These are phyloP conservation scores for Metschnikowia continentalis DNA, from an alignment of 805 yeast species.

Conservation along the genomic window DNA sequence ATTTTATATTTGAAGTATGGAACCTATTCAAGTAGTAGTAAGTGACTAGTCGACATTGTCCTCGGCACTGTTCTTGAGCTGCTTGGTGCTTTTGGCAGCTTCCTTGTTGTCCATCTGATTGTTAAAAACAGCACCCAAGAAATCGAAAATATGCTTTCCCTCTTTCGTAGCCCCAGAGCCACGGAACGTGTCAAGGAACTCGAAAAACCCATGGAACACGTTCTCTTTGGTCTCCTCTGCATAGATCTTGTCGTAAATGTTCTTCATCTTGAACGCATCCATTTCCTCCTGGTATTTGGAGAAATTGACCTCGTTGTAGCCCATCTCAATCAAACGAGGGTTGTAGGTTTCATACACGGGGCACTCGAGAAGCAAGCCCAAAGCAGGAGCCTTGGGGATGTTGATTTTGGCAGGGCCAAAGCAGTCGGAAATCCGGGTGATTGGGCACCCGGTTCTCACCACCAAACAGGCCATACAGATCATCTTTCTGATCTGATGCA, in stretches of 20 bases:
- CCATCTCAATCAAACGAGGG: conserved; percentile 62
- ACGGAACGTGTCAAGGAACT: conserved; percentile 76
- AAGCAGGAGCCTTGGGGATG: conserved; percentile 96
- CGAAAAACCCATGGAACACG: conserved; percentile 85
- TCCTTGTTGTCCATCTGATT: conserved; percentile 17
- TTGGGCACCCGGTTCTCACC: conserved; percentile 82
- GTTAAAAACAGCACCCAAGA: conserved; percentile 43
- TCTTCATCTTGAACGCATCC: conserved; percentile 81
- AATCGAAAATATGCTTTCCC: conserved; percentile 55
- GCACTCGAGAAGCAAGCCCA: conserved; percentile 83
- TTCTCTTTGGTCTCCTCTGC: conserved; percentile 85
- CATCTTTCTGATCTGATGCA: conserved; percentile 97
- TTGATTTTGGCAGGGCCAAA: conserved; percentile 72
- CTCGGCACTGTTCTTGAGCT: conserved; percentile 5
- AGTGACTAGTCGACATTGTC: conserved; percentile 10
- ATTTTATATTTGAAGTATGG: background rate
- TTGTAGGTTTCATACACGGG: conserved; percentile 91
- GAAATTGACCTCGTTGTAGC: conserved; percentile 73
- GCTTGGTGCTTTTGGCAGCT: conserved; percentile 6
- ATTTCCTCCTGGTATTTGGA: conserved; percentile 62
- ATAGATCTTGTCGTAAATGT: conserved; percentile 88
- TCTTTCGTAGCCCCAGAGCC: conserved; percentile 32
- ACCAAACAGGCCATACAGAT: conserved; percentile 89
- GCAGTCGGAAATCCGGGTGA: conserved; percentile 69
- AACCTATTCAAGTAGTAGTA: background rate